Base-by-base conservation (phyloP, 768 basidiomycete genomes). In the Leucocoprinus birnbaumii region DNA sequence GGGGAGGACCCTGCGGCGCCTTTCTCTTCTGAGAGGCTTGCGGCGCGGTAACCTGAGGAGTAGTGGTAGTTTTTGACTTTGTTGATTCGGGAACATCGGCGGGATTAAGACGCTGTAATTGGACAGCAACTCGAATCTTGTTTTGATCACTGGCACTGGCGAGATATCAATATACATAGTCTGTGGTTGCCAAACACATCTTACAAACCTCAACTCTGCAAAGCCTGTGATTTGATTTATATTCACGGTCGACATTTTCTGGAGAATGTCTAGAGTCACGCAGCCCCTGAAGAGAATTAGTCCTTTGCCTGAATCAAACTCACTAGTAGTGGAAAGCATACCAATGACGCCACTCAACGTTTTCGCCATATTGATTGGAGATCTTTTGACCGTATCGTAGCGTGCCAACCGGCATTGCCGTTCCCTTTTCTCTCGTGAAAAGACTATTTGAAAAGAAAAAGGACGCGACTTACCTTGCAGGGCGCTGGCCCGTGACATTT, bases 271-370 rank as follows among this genome's bases (percentile, higher is more conserved):
- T 7, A 79, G 75, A 19, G 84, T 86, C 9, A 89, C 85, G 55
- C 89, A 91, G 57, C 85, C 87, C 89, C 87, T 89, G 58, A 51
- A 14, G 35, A 53, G 31, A 7, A 42, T 46, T 48, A 49, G 19
- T n/a, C 38, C 3, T 10, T 2, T 10, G 21, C 8, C 21, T 40
- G 31, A 57, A 19, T 45, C 48, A 31, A 16, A 31, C 26, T n/a
- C n/a, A n/a, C n/a, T n/a, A n/a, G n/a, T n/a, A n/a, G 31, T 37
- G 37, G 57, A 24, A 37, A 56, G 45, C 73, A 62, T 68, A 88
- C 88, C 89, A 91, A 60, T 91, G 89, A 40, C 82, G 74, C 90
- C 90, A 91, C 62, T 84, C 76, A 2, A 90, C 81, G 0, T 75
- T 80, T 66, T 88, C 85, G 45, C 86, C 82, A 48, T 76, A 82